Evolutionary conservation across 495 filamentous ascomycete species (phyloP), one percentile per base, ranked within the genome.

Genomic region (Zalerion maritima): DNA sequence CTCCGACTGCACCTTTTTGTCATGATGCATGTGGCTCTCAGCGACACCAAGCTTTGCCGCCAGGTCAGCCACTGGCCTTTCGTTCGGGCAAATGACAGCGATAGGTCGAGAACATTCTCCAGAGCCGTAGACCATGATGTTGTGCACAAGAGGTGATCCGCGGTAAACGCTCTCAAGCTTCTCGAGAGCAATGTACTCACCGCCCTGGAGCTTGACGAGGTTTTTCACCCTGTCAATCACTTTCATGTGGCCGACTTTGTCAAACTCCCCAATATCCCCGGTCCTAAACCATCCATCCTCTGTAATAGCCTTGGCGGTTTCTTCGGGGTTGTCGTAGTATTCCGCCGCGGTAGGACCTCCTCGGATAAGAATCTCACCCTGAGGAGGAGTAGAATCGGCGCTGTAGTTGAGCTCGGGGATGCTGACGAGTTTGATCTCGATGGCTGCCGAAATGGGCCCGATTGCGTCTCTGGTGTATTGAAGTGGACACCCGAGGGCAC

Each of bases 171-270:
- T 64, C 52, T 77, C 72, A 34, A 77, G 69, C 47, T 69, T 75
- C 47, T 77, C 72, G 5, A 77, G 57, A 5, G 72, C 72, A 29
- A 77, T 69, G 41, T 77, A 77, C 54, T 77, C 72, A 29, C 72
- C 72, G 21, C 65, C 60, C 39, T 67, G 61, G 38, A 71, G 64
- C 65, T 77, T 77, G 37, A 75, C 78, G 0, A 66, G 47, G 37
- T 94, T 94, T 70, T 94, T 94, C 39, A 81, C 69, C 35, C 86
- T 83, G 50, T 94, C 86, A 40, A 94, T 74, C 50, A 94, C 76
- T 33, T 67, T 64, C 50, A 94, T 71, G 41, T 87, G 79, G 37
- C 86, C 86, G 26, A 71, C 55, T 14, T 67, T 60, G 43, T 87
- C 79, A 19, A 94, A 56, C 14, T 65, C 62, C 44, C 72, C 76